Evolutionary conservation across 805 yeast genomes (phyloP).

Genomic region (Pichia occidentalis): DNA sequence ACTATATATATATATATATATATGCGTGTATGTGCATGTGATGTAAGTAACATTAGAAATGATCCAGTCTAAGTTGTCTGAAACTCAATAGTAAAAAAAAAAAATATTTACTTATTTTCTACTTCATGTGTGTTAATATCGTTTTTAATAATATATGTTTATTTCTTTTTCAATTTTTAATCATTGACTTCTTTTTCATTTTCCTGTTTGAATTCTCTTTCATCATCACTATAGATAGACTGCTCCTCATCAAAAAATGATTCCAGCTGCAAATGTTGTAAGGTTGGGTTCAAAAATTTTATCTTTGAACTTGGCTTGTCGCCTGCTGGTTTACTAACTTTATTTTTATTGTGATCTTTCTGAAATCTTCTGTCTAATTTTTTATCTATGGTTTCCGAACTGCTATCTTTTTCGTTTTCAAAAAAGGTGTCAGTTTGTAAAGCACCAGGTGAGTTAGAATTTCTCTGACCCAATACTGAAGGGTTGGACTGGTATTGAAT

Average conservation of each 20-base stretch:
- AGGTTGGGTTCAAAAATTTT: constrained; percentile 17
- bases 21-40: too few relatives aligned
- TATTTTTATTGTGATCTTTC: constrained; percentile 2
- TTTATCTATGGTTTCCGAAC: not conserved
- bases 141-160: too few relatives aligned
- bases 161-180: not conserved
- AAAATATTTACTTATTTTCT: too few relatives aligned
- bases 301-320: not conserved
- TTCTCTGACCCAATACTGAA: too few relatives aligned
- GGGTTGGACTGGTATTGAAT: constrained; percentile 8
- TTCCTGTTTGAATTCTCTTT: not conserved
- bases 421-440: too few relatives aligned
- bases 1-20: too few relatives aligned
- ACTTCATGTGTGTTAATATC: too few relatives aligned
- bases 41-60: too few relatives aligned
- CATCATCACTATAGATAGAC: not conserved
- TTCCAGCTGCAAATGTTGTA: constrained; percentile 15
- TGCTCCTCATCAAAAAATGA: constrained; percentile 9
- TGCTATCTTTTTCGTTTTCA: not conserved
- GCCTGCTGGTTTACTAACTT: constrained; percentile 8
- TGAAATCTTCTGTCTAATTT: not conserved
- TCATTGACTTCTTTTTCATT: not conserved
- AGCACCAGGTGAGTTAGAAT: too few relatives aligned
- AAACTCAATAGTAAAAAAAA: too few relatives aligned
- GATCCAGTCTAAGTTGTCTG: too few relatives aligned